Evolutionary conservation across 148 eudicot genomes (phyloP), one percentile per base, ranked within the genome.

Genomic region (Amaranthus palmeri): DNA sequence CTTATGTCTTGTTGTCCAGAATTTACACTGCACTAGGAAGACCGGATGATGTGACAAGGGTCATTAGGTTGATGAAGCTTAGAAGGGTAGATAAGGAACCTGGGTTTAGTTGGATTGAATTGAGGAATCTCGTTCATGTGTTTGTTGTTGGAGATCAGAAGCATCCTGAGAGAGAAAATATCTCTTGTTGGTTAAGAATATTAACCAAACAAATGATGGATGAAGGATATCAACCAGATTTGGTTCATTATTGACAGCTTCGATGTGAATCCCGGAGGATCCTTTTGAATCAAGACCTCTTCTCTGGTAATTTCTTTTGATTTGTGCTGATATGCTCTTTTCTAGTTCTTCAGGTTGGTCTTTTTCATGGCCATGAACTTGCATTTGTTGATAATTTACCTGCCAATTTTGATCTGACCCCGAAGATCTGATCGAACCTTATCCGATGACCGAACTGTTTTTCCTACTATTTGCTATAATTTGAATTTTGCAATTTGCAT

Each of bases 71-170:
- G 76, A 87, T 87, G 91, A 87, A 72, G 75, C 67, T 79, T 69
- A 79, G 84, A 69, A 76, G 83, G 70, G 79, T 87, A 60, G 85
- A 71, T 53, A 87, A 87, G 73, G 91, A 87, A 77, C 88, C 85
- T 51, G 91, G 91, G 15, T 87, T 86, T 67, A 87, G 88, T 77
- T 87, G 91, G 91, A 83, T 87, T 65, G 88, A 87, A 82, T 78
- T 83, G 63, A 83, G 85, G 74, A 87, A 72, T 75, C 78, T 73
- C 54, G 81, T 85, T 78, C 87, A 87, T 72, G 91, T 76, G 49
- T 87, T 87, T 81, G 84, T 83, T 68, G 85, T 83, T 49, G 87
- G 88, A 40, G 91, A 87, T 74, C 87, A 82, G 62, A 83, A 76
- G 71, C 91, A 87, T 82, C 87, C 87, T 43, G 82, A 78, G 17